Base-by-base conservation (phyloP, 2,329 filamentous ascomycete species). In the Ophidiomyces ophidiicola region DNA sequence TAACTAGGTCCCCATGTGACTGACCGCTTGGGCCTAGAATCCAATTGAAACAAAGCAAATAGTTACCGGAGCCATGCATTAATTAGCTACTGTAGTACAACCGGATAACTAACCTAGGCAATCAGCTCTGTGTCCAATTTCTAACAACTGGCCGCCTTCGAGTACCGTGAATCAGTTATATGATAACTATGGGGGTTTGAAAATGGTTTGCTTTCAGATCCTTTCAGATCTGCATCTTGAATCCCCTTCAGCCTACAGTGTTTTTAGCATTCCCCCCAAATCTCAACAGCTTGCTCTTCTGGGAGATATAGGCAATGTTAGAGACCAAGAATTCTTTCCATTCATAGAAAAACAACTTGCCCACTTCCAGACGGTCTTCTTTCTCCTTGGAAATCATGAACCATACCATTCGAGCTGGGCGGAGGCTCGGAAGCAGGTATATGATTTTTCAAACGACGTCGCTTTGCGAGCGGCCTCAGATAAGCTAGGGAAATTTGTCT, bases 171-270 rank as follows among this genome's bases (percentile, higher is more conserved):
- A n/a, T n/a, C n/a, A n/a, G n/a, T n/a, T n/a, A n/a, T n/a, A n/a
- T n/a, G n/a, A n/a, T n/a, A n/a, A n/a, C n/a, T n/a, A n/a, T n/a
- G n/a, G n/a, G n/a, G n/a, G n/a, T n/a, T n/a, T n/a, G n/a, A 30
- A 30, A 11, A 46, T 46, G 42, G 10, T 12, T 4, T 25, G 23
- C 10, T 34, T 63, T 37, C 60, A 74, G 46, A 64, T 76, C 32
- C 41, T 76, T n/a, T 75, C 72, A 0, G 72, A 77, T 52, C 59
- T 77, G 3, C 72, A 77, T 44, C 60, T 77, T 5, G 71, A 77
- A 49, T 49, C 51, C 6, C 62, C 66, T 0, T 57, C 61, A 30
- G 55, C 58, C 12, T 77, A 76, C 50, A 65, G 71, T 45, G 15
- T 58, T 17, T 76, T 70, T 47, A 49, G 67, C 2, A 67, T 75